A percentile compares a stretch with the other conserved stretches of the same genome.
Evolutionary conservation across 164 flowering plant species (phyloP).

Genomic region (Echeveria elegans): DNA sequence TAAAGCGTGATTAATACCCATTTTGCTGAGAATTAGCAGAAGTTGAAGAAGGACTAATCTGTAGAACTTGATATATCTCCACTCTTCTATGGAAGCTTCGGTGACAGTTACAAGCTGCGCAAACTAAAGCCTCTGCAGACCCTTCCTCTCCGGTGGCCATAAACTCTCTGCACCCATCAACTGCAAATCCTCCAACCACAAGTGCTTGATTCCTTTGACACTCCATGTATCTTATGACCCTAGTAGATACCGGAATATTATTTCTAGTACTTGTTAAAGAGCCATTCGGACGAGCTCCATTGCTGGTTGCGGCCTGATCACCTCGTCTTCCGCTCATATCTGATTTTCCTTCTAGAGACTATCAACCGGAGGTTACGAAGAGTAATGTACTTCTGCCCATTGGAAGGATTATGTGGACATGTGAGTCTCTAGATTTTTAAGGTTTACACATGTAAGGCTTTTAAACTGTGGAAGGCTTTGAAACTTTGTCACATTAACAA

Average conservation of each 20-base stretch:
- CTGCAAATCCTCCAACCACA: conserved; percentile 33
- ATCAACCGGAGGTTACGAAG: background rate
- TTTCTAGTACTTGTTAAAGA: background rate
- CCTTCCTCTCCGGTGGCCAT: conserved; percentile 48
- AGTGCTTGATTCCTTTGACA: conserved; percentile 56
- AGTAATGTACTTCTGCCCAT: background rate
- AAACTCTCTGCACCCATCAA: conserved; percentile 60
- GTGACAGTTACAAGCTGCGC: conserved; percentile 62
- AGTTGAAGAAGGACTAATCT: background rate
- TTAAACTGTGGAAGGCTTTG: background rate
- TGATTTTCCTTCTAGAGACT: background rate
- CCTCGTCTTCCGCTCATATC: background rate
- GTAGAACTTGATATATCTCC: background rate
- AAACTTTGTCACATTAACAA: background rate
- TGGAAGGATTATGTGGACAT: conserved; percentile 4
- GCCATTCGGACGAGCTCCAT: conserved; percentile 4
- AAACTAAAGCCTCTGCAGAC: conserved; percentile 32
- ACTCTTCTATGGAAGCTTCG: conserved; percentile 48
- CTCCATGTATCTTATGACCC: conserved; percentile 29
- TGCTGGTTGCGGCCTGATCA: background rate
- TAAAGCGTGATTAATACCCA: background rate
- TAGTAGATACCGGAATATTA: conserved; percentile 1
- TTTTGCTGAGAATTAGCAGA: background rate
- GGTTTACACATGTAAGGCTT: background rate
- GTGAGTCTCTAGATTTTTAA: background rate